Evolutionary conservation across 2,329 filamentous ascomycete species (phyloP), one percentile per base, ranked within the genome.

Genomic region (Ophiosphaerella herpotricha): DNA sequence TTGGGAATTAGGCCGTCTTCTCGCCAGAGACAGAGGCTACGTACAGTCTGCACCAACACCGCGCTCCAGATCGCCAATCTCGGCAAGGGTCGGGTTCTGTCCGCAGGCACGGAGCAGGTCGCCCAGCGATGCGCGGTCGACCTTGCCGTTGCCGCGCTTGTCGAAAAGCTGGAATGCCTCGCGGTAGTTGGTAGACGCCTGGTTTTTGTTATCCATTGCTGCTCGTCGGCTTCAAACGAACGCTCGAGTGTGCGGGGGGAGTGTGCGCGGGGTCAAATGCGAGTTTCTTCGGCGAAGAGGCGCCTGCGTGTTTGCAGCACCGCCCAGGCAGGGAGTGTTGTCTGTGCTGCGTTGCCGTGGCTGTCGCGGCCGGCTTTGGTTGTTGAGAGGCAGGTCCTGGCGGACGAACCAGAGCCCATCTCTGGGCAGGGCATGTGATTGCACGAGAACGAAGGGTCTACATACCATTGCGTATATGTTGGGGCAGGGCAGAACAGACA

Each of bases 151-250:
- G 73, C 94, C 94, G 76, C 94, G 93, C 87, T 97, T 97, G 84
- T 99, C 94, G 82, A 97, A 99, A 75, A 99, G 89, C 69, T 92
- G 92, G 79, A 99, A 99, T 66, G 94, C 94, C 87, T 99, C 94
- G 83, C 97, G 97, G 90, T 97, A 99, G 88, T 99, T 97, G 80
- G 93, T 97, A 55, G 85, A 85, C 73, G 84, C 82, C 84, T 87
- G 83, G 21, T 55, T 55, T 43, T 46, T 58, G 66, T 71, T 71
- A 70, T 70, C 61, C 67, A 72, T 71, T 50, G 58, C 55, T 64
- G 58, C 45, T 56, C 58, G 57, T 47, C 43, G 14, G 7, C 38
- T 31, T 23, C 42, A 40, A 38, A 40, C 36, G 45, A 39, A 48
- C 41, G 48, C 54, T 50, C 14, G 12, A 31, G 48, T 40, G 39